Conservation (phyloP, 2,329 filamentous ascomycete species). For the Penicillium sp. region DNA sequence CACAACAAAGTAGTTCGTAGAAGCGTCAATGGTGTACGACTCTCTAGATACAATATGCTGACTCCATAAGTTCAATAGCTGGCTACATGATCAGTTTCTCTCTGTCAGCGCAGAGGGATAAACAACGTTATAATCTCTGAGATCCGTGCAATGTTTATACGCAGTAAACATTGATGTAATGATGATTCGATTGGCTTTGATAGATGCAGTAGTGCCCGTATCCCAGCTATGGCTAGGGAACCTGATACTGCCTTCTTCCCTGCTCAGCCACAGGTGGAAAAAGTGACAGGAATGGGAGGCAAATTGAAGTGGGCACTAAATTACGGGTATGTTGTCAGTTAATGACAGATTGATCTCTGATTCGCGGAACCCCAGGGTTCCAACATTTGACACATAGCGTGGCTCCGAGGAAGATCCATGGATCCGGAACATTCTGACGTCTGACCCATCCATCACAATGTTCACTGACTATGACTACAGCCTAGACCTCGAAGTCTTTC, state of each 20-base stretch:
- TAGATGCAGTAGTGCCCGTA: too few species aligned
- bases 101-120: background rate
- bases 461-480: too few species aligned
- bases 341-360: constrained; percentile 1
- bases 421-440: constrained; percentile 6
- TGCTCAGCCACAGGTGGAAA: constrained; percentile 10
- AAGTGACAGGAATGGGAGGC: constrained; percentile 13
- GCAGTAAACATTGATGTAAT: constrained; percentile 26
- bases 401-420: constrained; percentile 13
- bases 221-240: constrained; percentile 2
- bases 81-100: too few species aligned
- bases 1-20: background rate
- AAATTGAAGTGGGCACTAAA: constrained; percentile 11
- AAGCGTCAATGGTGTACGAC: constrained; percentile 1
- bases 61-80: background rate
- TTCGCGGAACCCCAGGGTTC: constrained; percentile 8
- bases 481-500: background rate
- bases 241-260: constrained; percentile 1
- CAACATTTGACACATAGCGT: constrained; percentile 11
- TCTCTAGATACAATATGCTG: background rate
- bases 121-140: background rate
- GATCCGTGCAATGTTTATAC: constrained; percentile 12
- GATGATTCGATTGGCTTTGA: constrained; percentile 13
- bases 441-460: constrained; percentile 10
- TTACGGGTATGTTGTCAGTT: background rate